A percentile compares a stretch with the other conserved stretches of the same genome.
These are phyloP conservation scores for Hypoxylon sp. DNA, from an alignment of 2,329 filamentous ascomycete genomes.

Conservation along the genomic window DNA sequence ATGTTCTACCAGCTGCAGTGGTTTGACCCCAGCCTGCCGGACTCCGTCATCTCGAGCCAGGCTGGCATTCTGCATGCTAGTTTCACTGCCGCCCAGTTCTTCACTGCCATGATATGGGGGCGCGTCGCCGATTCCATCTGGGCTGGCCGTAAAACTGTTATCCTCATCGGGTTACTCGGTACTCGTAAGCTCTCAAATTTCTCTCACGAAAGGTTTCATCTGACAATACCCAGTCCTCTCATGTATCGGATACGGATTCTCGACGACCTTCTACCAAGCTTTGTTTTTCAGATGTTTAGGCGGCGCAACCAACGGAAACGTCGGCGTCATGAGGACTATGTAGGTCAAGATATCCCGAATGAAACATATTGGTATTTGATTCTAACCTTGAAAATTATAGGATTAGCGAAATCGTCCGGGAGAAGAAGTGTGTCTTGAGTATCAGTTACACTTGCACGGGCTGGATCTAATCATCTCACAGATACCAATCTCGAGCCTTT, in stretches of 20 bases:
- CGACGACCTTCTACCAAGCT: slow-evolving; percentile 70
- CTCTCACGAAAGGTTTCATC: not conserved
- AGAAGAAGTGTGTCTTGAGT: slow-evolving; percentile 54
- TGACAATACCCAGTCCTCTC: slow-evolving; percentile 59
- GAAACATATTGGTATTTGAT: not conserved
- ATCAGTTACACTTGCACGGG: not conserved
- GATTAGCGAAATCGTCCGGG: slow-evolving; percentile 59
- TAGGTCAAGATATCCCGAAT: slow-evolving; percentile 41
- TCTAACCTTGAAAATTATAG: slow-evolving; percentile 41
- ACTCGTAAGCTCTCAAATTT: slow-evolving; percentile 54
- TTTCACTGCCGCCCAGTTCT: slow-evolving; percentile 84
- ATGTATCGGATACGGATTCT: slow-evolving; percentile 77
- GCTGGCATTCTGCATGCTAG: slow-evolving; percentile 81
- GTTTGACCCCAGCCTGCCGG: slow-evolving; percentile 68
- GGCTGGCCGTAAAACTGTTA: slow-evolving; percentile 79
- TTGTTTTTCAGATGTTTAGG: slow-evolving; percentile 73
- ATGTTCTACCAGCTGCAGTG: slow-evolving; percentile 91
- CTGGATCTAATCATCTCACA: slow-evolving; percentile 36
- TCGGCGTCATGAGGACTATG: slow-evolving; percentile 81
- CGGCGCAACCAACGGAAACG: slow-evolving; percentile 77
- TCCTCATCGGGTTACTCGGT: slow-evolving; percentile 80
- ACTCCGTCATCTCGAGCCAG: slow-evolving; percentile 78
- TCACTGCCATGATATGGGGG: slow-evolving; percentile 87
- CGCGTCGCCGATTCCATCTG: slow-evolving; percentile 72
- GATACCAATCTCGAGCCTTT: slow-evolving; percentile 58